Conservation (phyloP, 1,284 basidiomycete genomes). For the Cutaneotrichosporon sp. region DNA sequence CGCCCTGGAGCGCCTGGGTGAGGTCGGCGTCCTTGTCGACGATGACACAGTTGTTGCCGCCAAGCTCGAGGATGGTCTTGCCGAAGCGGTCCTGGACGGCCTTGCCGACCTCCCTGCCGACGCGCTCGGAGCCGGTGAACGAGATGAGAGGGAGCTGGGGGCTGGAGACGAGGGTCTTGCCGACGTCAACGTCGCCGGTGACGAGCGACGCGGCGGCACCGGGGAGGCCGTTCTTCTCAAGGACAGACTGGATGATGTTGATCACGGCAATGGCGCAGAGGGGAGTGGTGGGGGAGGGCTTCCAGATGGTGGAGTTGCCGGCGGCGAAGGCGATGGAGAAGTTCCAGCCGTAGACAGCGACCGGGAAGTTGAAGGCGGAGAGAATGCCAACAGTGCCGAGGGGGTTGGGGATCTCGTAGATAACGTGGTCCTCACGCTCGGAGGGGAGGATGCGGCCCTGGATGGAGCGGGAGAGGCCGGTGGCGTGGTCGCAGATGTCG, state of each 20-base stretch:
- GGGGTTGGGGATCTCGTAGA: conserved; percentile 84
- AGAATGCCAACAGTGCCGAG: conserved; percentile 87
- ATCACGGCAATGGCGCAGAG: conserved; percentile 74
- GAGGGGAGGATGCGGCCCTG: conserved; percentile 77
- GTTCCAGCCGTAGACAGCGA: conserved; percentile 78
- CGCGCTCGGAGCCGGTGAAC: conserved; percentile 87
- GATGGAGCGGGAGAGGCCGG: conserved; percentile 87
- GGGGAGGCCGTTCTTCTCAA: conserved; percentile 75
- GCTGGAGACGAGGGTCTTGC: conserved; percentile 71
- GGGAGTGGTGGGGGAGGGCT: conserved; percentile 84
- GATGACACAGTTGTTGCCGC: conserved; percentile 90
- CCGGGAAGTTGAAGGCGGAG: conserved; percentile 89
- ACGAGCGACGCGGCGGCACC: conserved; percentile 77
- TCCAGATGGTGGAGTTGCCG: conserved; percentile 89
- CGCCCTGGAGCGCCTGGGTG: conserved; percentile 68
- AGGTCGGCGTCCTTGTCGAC: conserved; percentile 92
- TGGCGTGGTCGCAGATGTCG: conserved; percentile 72
- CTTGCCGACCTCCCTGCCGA: conserved; percentile 79
- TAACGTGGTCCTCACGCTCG: conserved; percentile 82
- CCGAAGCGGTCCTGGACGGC: conserved; percentile 59
- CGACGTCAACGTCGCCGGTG: conserved; percentile 74
- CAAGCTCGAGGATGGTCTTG: conserved; percentile 68
- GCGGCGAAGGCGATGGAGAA: conserved; percentile 80
- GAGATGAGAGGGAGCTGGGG: conserved; percentile 76
- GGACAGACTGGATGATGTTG: conserved; percentile 70